Conservation (phyloP, 2,329 filamentous ascomycete species). For the Saccharata proteae region DNA sequence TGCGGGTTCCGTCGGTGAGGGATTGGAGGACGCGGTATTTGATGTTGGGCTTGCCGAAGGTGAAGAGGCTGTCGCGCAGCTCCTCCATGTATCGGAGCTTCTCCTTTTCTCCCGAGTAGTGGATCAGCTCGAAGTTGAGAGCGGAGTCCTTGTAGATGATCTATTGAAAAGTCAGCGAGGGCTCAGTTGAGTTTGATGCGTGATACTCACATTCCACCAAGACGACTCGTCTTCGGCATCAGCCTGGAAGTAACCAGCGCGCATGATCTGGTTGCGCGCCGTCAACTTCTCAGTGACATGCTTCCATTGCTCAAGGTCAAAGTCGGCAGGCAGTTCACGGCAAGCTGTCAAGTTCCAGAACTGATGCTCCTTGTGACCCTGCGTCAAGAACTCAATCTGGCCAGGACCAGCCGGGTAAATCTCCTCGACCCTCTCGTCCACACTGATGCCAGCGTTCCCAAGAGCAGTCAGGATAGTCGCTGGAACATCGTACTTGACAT, state of each 20-base stretch:
- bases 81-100: slow-evolving; percentile 13
- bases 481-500: background rate
- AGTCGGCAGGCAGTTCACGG: slow-evolving; percentile 3
- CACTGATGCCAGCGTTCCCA: no score
- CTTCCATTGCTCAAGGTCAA: slow-evolving; percentile 6
- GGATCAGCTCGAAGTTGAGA: slow-evolving; percentile 9
- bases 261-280: slow-evolving; percentile 9
- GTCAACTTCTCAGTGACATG: slow-evolving; percentile 5
- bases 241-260: slow-evolving; percentile 10
- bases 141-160: slow-evolving; percentile 12
- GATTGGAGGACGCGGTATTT: slow-evolving; percentile 20
- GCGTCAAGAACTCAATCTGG: slow-evolving; percentile 12
- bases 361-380: slow-evolving; percentile 9
- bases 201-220: background rate
- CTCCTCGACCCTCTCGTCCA: slow-evolving; percentile 7
- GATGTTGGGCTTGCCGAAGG: slow-evolving; percentile 22
- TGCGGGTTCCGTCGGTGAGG: slow-evolving; percentile 1
- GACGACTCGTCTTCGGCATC: slow-evolving; percentile 1
- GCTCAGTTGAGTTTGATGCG: background rate
- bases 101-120: slow-evolving; percentile 13
- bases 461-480: background rate
- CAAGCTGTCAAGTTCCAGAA: slow-evolving; percentile 10
- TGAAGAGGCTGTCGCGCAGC: slow-evolving; percentile 18
- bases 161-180: no score
- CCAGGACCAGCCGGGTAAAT: slow-evolving; percentile 12